Percentiles rank a stretch among this genome's conserved stretches.
phyloP scores from a whole-genome alignment of 2,329 filamentous ascomycete genomes.

The Botrytis fabae region DNA sequence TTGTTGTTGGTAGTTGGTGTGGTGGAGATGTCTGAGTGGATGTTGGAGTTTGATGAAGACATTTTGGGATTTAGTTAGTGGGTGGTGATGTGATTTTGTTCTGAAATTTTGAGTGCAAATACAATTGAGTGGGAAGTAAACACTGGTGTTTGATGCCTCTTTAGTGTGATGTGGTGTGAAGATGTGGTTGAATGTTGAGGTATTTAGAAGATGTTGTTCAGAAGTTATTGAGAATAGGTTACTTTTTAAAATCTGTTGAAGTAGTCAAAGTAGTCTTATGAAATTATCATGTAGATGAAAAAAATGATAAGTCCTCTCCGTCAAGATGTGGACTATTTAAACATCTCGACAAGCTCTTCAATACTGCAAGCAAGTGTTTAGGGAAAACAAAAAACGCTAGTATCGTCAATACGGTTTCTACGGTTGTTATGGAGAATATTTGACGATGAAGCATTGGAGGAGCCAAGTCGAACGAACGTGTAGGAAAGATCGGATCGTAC shows the following conservation, averaged over 20 bases:
- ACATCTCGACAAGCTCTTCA: neutral
- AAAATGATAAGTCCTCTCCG: fast-evolving
- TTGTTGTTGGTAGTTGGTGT: neutral
- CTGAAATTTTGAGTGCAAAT: neutral
- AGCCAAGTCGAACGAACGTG: fast-evolving
- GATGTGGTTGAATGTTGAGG: neutral
- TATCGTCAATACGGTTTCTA: neutral
- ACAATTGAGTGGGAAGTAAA: neutral
- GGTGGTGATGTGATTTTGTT: neutral
- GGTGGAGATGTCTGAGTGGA: fast-evolving
- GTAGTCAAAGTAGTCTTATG: neutral
- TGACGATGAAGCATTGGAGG: neutral
- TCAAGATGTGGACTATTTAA: neutral
- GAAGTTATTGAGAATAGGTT: fast-evolving
- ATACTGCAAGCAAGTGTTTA: neutral
- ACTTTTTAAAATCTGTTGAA: too few relatives aligned
- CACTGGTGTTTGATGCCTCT: too few relatives aligned
- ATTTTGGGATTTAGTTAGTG: neutral
- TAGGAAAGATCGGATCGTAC: fast-evolving
- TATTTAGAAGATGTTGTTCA: neutral
- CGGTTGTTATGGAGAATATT: neutral
- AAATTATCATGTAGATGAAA: neutral
- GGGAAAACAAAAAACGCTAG: neutral
- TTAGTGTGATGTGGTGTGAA: neutral
- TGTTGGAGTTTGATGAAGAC: neutral